phyloP scores from a whole-genome alignment of 371 early-diverging fungal species.

The Circinella minor region DNA sequence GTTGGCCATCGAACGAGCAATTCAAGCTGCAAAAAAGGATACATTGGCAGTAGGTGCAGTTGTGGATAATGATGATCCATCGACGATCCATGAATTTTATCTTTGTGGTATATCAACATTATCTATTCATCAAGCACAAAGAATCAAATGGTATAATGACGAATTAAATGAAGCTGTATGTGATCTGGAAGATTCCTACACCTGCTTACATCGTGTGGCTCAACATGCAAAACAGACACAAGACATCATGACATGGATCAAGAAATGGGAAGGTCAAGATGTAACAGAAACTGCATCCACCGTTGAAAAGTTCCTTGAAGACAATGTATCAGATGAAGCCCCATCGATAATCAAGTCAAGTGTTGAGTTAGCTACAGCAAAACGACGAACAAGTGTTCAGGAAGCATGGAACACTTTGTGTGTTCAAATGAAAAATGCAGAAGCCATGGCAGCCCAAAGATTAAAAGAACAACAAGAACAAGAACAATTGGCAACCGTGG shows the following conservation, averaged over 20 bases:
- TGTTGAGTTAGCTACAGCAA: not conserved
- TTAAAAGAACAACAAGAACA: not conserved
- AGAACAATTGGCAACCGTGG: not conserved
- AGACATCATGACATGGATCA: not conserved
- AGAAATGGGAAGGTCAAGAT: constrained; percentile 3
- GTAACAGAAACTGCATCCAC: not conserved
- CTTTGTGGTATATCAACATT: not conserved
- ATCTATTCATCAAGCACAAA: constrained; percentile 1
- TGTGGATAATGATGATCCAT: not conserved
- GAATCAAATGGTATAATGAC: not conserved
- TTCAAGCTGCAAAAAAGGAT: not conserved
- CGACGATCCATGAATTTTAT: not conserved
- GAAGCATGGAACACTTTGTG: constrained; percentile 1
- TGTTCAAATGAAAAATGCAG: not conserved
- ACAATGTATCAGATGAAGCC: not conserved
- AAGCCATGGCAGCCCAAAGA: not conserved
- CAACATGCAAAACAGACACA: not conserved
- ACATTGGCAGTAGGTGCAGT: not conserved
- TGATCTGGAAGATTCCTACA: not conserved
- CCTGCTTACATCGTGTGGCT: not conserved
- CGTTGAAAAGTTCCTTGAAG: not conserved
- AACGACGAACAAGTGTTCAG: not conserved
- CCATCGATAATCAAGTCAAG: not conserved
- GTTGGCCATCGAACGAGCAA: not conserved
- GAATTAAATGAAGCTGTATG: not conserved